Evolutionary conservation across 2,329 filamentous ascomycete genomes (phyloP).

Genomic region (Penicillium italicum): DNA sequence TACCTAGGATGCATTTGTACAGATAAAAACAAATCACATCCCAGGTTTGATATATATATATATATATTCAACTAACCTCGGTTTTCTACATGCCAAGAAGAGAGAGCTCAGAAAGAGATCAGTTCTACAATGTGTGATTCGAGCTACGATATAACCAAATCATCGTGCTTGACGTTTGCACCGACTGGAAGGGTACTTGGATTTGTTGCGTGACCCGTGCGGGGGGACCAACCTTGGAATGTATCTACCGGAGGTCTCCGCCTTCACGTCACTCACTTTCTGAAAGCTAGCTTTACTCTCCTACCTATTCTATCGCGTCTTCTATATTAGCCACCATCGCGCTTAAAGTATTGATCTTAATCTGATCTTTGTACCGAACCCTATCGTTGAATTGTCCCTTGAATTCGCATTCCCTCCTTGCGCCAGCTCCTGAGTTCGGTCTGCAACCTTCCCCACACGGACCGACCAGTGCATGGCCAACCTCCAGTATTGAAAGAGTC

Average conservation of each 20-base stretch:
- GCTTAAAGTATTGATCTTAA: neutral
- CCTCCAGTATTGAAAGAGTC: neutral
- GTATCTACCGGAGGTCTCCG: conserved; percentile 14
- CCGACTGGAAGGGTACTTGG: neutral
- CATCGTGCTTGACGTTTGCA: conserved; percentile 20
- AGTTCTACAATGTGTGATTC: neutral
- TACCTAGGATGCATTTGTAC: too few species aligned
- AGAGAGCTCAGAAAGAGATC: neutral
- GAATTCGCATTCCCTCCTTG: neutral
- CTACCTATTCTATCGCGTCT: neutral
- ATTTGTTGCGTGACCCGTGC: conserved; percentile 1
- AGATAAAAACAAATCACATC: too few species aligned
- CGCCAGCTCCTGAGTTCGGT: neutral
- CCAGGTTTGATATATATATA: too few species aligned
- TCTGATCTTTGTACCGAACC: too few species aligned
- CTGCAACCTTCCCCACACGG: conserved; percentile 10
- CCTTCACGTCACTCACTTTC: conserved; percentile 13
- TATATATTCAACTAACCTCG: too few species aligned
- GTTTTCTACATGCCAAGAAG: neutral
- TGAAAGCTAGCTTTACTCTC: conserved; percentile 2
- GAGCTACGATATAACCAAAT: neutral
- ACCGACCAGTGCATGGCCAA: conserved; percentile 13
- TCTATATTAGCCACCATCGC: neutral
- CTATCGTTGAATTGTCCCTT: neutral
- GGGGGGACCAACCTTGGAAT: conserved; percentile 7